Evolutionary conservation across 768 basidiomycete genomes (phyloP), one percentile per base, ranked within the genome.

Genomic region (Rhizopogon vulgaris): DNA sequence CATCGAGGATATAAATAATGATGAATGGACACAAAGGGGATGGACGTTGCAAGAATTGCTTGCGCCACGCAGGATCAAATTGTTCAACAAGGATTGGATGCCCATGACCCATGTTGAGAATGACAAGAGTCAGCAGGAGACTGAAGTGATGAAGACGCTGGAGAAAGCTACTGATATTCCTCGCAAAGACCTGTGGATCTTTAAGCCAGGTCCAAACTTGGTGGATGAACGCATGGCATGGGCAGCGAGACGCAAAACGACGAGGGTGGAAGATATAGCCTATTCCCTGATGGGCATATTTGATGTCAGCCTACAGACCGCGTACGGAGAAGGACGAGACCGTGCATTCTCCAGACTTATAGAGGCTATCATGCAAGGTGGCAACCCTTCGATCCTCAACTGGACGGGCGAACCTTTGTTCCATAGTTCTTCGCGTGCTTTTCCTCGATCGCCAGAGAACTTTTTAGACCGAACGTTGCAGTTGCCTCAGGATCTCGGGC

Each of bases 1-100:
- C 3, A 18, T 62, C 12, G 58, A 64, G 14, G 63, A 67, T 34
- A 60, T 62, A 36, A 30, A 46, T 46, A 46, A 42, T 9, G 63
- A 65, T 3, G 52, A 59, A 11, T 67, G 63, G 63, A 30, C 8
- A 30, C 28, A 10, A 30, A 30, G 28, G 7, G 28, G 28, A 6
- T 30, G 28, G 28, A 30, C 28, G 6, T 30, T 30, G 28, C 28
- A 30, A 30, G 28, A 30, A 8, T 3, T 30, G 8, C 28, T 30
- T 10, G 28, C 28, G 6, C 28, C 28, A 8, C 8, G 7, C 8
- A 30, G 10, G 2, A 30, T 30, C 28, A 30, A 30, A 30, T 30
- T 30, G 2, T 30, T 30, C 28, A 30, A 30, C 10, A 30, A 30
- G 28, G 1, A 30, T 3, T 30, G 28, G 28, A 30, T 30, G 28